Evolutionary conservation across 1,284 basidiomycete species (phyloP).

Genomic region (Ceratobasidium sp.): DNA sequence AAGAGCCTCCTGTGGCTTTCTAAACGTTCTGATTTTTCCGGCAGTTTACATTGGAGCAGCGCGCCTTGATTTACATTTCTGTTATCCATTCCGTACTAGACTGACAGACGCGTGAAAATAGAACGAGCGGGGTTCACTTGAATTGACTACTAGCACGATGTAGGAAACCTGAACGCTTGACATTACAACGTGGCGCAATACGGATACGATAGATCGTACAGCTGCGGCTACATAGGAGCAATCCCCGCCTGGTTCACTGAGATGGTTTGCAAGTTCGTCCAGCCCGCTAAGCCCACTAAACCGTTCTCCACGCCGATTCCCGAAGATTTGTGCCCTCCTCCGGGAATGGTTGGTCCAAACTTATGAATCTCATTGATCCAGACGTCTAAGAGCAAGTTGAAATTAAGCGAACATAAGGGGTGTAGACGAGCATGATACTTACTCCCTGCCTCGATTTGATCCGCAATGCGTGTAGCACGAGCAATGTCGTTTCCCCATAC

Average conservation of each 20-base stretch:
- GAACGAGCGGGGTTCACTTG: no score
- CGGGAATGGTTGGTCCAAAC: slow-evolving; percentile 33
- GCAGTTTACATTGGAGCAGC: no score
- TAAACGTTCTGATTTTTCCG: no score
- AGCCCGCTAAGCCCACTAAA: slow-evolving; percentile 12
- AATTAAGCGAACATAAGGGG: not conserved
- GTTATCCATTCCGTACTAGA: no score
- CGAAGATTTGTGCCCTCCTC: slow-evolving; percentile 33
- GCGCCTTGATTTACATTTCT: no score
- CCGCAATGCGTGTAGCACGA: slow-evolving; percentile 14
- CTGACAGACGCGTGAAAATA: no score
- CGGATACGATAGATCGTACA: no score
- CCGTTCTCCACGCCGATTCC: slow-evolving; percentile 42
- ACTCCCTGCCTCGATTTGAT: slow-evolving; percentile 31
- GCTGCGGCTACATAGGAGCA: not conserved
- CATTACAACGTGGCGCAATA: no score
- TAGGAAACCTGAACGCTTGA: no score
- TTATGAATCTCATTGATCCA: slow-evolving; percentile 44
- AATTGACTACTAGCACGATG: no score
- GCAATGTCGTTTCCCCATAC: slow-evolving; percentile 22
- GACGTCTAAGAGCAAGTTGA: slow-evolving; percentile 6
- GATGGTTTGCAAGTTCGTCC: slow-evolving; percentile 36
- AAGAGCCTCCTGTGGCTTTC: no score
- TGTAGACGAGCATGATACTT: not conserved
- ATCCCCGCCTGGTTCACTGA: slow-evolving; percentile 35